phyloP scores from a whole-genome alignment of 2,329 filamentous ascomycete genomes.

The Aspergillus candidus region DNA sequence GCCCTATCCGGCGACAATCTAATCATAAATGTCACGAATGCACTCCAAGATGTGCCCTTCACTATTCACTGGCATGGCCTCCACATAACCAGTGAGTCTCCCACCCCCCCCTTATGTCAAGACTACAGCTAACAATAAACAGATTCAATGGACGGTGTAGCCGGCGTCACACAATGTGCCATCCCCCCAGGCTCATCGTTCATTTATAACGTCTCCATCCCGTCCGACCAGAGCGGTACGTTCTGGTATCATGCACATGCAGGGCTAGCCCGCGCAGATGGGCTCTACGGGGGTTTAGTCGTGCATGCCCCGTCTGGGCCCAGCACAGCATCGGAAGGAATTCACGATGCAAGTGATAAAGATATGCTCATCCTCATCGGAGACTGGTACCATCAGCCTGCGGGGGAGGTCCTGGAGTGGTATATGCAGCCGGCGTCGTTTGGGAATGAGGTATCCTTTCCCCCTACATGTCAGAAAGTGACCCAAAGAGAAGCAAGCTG shows the following conservation, averaged over 20 bases:
- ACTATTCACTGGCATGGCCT: conserved; percentile 47
- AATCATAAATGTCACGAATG: conserved; percentile 40
- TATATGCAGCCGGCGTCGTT: conserved; percentile 41
- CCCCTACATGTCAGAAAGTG: not conserved
- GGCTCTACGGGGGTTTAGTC: conserved; percentile 44
- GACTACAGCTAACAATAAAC: not conserved
- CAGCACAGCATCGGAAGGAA: conserved; percentile 16
- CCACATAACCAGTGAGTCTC: conserved; percentile 32
- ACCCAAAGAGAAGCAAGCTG: not conserved
- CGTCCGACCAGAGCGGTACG: conserved; percentile 37
- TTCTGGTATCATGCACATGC: conserved; percentile 49
- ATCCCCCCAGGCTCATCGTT: conserved; percentile 54
- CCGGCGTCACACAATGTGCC: conserved; percentile 60
- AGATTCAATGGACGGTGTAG: conserved; percentile 61
- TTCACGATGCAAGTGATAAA: conserved; percentile 27
- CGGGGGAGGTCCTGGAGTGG: conserved; percentile 38
- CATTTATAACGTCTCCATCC: conserved; percentile 38
- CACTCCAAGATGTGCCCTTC: conserved; percentile 33
- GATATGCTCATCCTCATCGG: conserved; percentile 45
- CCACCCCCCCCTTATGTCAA: not conserved
- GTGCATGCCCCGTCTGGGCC: conserved; percentile 36
- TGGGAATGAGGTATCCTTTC: conserved; percentile 35
- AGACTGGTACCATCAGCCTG: conserved; percentile 46
- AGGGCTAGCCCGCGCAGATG: conserved; percentile 40
- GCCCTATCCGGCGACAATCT: conserved; percentile 43